A percentile compares a stretch with the other conserved stretches of the same genome.
These are phyloP conservation scores for Apiotrichum laibachii DNA, from an alignment of 1,284 basidiomycete species.

Conservation along the genomic window DNA sequence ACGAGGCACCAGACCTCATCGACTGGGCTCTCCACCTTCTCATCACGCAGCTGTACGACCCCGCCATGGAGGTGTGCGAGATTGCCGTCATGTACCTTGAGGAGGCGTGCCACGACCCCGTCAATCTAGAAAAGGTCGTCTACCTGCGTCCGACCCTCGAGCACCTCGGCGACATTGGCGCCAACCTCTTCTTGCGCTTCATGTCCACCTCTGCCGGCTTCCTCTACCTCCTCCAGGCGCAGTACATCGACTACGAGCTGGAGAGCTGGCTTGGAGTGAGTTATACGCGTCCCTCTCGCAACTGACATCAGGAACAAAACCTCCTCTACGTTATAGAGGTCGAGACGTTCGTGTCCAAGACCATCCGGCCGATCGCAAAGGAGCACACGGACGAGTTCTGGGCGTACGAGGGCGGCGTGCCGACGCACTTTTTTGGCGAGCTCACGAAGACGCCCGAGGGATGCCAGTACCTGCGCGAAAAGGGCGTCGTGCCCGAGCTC, in stretches of 20 bases:
- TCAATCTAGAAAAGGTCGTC: constrained; percentile 83
- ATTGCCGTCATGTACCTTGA: constrained; percentile 84
- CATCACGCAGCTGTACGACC: constrained; percentile 93
- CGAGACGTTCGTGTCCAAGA: constrained; percentile 49
- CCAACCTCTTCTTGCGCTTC: constrained; percentile 83
- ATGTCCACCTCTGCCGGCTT: constrained; percentile 93
- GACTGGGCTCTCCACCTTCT: constrained; percentile 85
- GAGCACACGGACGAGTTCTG: constrained; percentile 46
- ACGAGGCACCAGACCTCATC: constrained; percentile 57
- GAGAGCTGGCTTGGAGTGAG: constrained; percentile 90
- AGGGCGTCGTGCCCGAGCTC: constrained; percentile 88
- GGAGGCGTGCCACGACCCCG: constrained; percentile 79
- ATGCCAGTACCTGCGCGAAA: constrained; percentile 81
- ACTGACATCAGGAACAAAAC: constrained; percentile 43
- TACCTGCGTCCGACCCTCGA: constrained; percentile 92
- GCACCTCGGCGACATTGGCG: constrained; percentile 88
- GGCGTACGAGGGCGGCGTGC: constrained; percentile 80
- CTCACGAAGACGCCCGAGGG: constrained; percentile 94
- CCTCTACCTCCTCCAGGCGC: constrained; percentile 81
- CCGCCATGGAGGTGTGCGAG: constrained; percentile 81
- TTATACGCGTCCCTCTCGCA: background rate
- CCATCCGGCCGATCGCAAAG: constrained; percentile 40
- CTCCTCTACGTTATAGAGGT: constrained; percentile 50
- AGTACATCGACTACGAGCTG: constrained; percentile 91
- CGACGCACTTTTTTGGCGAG: constrained; percentile 96